Evolutionary conservation across 768 basidiomycete genomes (phyloP).

Genomic region (Calvatia gigantea): DNA sequence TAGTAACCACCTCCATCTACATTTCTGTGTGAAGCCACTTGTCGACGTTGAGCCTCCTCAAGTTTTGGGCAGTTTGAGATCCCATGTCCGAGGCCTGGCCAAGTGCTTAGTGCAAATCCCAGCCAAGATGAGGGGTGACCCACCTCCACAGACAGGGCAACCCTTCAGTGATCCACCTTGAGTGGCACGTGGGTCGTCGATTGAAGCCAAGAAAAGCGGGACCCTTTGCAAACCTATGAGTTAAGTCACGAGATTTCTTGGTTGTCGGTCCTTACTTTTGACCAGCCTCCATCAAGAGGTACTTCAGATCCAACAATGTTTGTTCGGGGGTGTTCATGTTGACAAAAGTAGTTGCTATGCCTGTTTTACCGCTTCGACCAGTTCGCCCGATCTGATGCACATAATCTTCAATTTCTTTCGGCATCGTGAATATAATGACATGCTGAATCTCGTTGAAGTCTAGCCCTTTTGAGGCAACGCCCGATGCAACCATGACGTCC

Average conservation of each 20-base stretch:
- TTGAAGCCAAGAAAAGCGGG: conserved; percentile 84
- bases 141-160: conserved; percentile 95
- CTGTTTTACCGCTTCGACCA: conserved; percentile 95
- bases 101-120: conserved; percentile 3
- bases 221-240: conserved; percentile 51
- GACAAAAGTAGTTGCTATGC: conserved; percentile 98
- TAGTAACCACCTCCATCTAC: conserved; percentile 56
- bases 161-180: conserved; percentile 79
- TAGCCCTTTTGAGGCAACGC: conserved; percentile 96
- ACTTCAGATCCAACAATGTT: conserved; percentile 94
- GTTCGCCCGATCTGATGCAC: conserved; percentile 99
- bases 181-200: conserved; percentile 86
- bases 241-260: not conserved
- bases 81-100: conserved; percentile 82
- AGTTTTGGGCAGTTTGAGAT: conserved; percentile 96
- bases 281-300: conserved; percentile 93
- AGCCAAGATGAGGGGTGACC: conserved; percentile 16
- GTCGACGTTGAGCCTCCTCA: conserved; percentile 87
- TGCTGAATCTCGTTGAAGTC: conserved; percentile 99
- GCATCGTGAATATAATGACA: conserved; percentile 99
- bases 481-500: conserved; percentile 99
- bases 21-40: conserved; percentile 83
- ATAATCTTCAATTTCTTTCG: conserved; percentile 99
- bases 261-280: conserved; percentile 69
- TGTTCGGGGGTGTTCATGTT: conserved; percentile 98